phyloP scores from a whole-genome alignment of 768 basidiomycete species.

The Fomitopsis serialis region DNA sequence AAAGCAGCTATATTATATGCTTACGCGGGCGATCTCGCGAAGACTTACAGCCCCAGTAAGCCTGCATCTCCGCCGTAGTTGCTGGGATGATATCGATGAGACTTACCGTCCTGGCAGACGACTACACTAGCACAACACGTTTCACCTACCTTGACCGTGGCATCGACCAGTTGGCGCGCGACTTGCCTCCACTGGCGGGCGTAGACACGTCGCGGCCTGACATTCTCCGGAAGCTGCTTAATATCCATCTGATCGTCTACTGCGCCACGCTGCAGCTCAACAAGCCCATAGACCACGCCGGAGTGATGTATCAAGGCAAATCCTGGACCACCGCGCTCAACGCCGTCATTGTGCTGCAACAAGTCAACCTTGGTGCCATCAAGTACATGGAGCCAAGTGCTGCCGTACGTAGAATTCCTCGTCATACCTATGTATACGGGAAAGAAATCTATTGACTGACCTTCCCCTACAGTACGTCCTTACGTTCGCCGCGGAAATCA shows the following conservation, averaged over 20 bases:
- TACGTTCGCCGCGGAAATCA: not conserved
- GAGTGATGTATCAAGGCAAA: slow-evolving; percentile 10
- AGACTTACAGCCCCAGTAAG: not conserved
- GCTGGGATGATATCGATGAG: not conserved
- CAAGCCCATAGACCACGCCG: slow-evolving; percentile 10
- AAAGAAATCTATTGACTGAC: not conserved
- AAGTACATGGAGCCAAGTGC: not conserved
- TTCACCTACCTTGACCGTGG: slow-evolving; percentile 23
- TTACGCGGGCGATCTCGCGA: slow-evolving; percentile 45
- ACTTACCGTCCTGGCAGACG: not conserved
- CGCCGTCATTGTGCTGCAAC: slow-evolving; percentile 11
- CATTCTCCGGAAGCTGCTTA: slow-evolving; percentile 16
- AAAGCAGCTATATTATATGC: slow-evolving; percentile 59
- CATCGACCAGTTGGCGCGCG: slow-evolving; percentile 23
- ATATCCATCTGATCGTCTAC: slow-evolving; percentile 21
- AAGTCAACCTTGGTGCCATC: slow-evolving; percentile 5
- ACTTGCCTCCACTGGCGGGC: slow-evolving; percentile 15
- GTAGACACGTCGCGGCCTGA: slow-evolving; percentile 10
- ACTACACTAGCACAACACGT: slow-evolving; percentile 15
- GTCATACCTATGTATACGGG: too few relatives aligned
- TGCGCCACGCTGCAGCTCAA: slow-evolving; percentile 27
- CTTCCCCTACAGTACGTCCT: not conserved
- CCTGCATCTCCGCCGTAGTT: not conserved
- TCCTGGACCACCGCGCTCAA: slow-evolving; percentile 16
- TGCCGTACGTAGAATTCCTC: not conserved